Conservation (phyloP, 108 stramenopile species). For the Seminavis robusta region DNA sequence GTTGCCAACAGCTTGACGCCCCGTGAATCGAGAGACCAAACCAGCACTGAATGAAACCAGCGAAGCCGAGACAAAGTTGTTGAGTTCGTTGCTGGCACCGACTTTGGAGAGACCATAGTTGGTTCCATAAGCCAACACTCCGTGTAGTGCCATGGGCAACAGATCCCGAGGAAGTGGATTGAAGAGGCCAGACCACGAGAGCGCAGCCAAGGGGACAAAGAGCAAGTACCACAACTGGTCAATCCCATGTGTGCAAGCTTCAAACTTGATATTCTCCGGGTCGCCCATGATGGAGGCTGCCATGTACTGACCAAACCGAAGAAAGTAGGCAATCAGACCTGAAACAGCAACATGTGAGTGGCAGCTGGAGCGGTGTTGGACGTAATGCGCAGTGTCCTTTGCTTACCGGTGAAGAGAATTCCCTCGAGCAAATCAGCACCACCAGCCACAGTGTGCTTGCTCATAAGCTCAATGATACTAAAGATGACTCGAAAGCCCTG, state of each 20-base stretch:
- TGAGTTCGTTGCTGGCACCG: too few species aligned
- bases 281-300: constrained; percentile 15
- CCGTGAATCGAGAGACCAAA: constrained; percentile 20
- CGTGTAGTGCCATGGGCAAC: constrained; percentile 17
- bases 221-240: constrained; percentile 11
- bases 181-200: constrained; percentile 19
- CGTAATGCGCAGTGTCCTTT: too few species aligned
- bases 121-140: constrained; percentile 8
- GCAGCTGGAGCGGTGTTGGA: too few species aligned
- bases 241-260: too few species aligned
- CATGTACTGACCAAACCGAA: constrained; percentile 14
- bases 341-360: too few species aligned
- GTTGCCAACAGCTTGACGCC: constrained; percentile 26
- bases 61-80: constrained; percentile 13
- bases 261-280: not conserved
- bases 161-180: not conserved
- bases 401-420: constrained; percentile 34
- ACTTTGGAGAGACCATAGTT: constrained; percentile 11
- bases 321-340: constrained; percentile 26
- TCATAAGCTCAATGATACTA: constrained; percentile 30
- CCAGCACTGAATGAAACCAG: constrained; percentile 20
- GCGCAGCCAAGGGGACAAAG: constrained; percentile 10
- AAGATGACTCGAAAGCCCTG: constrained; percentile 32
- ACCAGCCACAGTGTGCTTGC: constrained; percentile 20
- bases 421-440: constrained; percentile 30